Evolutionary conservation across 2,329 filamentous ascomycete genomes (phyloP).

Genomic region (Colletotrichum paranaense): DNA sequence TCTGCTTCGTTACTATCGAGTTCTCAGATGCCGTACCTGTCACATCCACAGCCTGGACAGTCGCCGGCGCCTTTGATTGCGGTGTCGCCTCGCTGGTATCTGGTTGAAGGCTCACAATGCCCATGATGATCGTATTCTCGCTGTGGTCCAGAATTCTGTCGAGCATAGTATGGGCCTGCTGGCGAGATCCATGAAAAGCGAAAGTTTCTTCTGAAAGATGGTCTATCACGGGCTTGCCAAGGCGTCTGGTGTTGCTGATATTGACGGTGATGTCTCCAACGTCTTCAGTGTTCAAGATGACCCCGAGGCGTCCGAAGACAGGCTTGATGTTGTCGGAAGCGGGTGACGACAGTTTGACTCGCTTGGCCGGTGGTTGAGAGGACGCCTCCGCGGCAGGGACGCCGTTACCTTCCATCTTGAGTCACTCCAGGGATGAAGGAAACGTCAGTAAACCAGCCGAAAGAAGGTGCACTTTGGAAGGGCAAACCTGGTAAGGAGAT

Average conservation of each 20-base stretch:
- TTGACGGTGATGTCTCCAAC: not conserved
- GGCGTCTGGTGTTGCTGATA: not conserved
- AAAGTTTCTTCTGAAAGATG: not conserved
- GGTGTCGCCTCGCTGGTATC: too few species aligned
- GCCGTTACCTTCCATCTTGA: too few species aligned
- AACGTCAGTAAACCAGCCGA: too few species aligned
- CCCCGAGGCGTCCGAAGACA: not conserved
- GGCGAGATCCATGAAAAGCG: not conserved
- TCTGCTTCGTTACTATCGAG: accelerated
- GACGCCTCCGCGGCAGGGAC: too few species aligned
- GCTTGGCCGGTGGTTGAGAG: not conserved
- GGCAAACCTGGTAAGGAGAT: too few species aligned
- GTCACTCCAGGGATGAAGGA: too few species aligned
- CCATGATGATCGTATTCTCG: not conserved
- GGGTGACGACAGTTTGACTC: not conserved
- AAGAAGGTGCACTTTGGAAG: too few species aligned
- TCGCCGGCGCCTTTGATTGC: not conserved
- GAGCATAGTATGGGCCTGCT: not conserved
- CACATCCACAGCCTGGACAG: too few species aligned
- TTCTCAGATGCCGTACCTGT: too few species aligned
- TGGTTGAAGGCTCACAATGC: not conserved
- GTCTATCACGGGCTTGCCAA: not conserved
- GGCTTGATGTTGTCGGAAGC: not conserved
- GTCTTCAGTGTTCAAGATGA: not conserved
- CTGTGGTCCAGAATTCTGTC: not conserved